Evolutionary conservation across 495 filamentous ascomycete species (phyloP).

Genomic region (Collariella sp.): DNA sequence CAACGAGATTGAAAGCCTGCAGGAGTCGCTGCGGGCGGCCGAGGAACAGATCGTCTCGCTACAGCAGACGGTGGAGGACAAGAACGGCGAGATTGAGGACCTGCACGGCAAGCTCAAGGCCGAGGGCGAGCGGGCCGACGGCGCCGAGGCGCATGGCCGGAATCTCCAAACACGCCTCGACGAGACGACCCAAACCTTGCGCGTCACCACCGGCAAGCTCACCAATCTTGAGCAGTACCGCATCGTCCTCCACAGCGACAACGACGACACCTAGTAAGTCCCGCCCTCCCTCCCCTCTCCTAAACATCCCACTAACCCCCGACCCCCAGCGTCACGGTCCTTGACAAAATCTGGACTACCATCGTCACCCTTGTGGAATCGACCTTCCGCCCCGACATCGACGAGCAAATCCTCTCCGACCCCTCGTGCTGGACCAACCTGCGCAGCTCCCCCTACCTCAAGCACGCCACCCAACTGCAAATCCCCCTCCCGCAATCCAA

Average conservation of each 20-base stretch:
- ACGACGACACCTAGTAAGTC: constrained; percentile 29
- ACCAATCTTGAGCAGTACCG: constrained; percentile 26
- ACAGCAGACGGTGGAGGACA: constrained; percentile 26
- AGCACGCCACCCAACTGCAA: constrained; percentile 28
- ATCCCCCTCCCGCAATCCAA: constrained; percentile 31
- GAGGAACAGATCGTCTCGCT: constrained; percentile 25
- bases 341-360: constrained; percentile 34
- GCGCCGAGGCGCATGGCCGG: constrained; percentile 20
- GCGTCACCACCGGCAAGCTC: constrained; percentile 17
- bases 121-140: constrained; percentile 22
- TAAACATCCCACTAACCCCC: background rate
- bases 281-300: background rate
- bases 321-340: constrained; percentile 22
- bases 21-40: constrained; percentile 21
- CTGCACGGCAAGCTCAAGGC: constrained; percentile 21
- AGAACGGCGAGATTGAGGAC: constrained; percentile 22
- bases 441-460: constrained; percentile 30
- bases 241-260: constrained; percentile 19
- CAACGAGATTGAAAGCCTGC: constrained; percentile 23
- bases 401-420: constrained; percentile 25
- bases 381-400: constrained; percentile 31
- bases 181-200: constrained; percentile 21
- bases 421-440: constrained; percentile 33
- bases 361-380: constrained; percentile 29
- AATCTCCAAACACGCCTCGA: constrained; percentile 24